These are phyloP conservation scores for Zygosaccharomyces rouxii DNA, from an alignment of 805 yeast genomes.

Conservation along the genomic window DNA sequence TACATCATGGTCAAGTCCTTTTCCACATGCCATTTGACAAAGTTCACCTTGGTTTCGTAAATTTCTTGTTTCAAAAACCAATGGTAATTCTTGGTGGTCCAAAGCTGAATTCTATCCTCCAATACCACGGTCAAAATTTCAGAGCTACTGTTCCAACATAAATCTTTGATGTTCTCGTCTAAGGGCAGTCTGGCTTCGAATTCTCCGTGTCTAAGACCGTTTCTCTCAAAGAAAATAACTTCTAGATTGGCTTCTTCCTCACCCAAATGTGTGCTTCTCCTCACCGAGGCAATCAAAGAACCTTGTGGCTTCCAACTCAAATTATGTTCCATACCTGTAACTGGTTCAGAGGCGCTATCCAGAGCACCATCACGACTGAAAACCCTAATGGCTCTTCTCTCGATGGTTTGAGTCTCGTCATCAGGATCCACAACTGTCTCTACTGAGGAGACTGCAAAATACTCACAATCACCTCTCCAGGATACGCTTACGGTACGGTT, in stretches of 20 bases:
- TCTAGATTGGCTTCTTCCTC: conserved; percentile 40
- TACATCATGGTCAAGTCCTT: conserved; percentile 72
- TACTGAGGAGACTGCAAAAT: conserved; percentile 60
- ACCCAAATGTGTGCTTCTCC: conserved; percentile 43
- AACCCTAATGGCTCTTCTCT: conserved; percentile 77
- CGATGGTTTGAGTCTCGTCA: conserved; percentile 33
- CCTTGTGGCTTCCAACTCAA: conserved; percentile 92
- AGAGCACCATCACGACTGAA: conserved; percentile 74
- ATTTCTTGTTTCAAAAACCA: conserved; percentile 92
- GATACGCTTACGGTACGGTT: conserved; percentile 47
- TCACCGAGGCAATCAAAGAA: conserved; percentile 75
- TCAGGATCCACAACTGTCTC: conserved; percentile 47
- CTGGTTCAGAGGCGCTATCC: conserved; percentile 84
- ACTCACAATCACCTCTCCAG: conserved; percentile 97
- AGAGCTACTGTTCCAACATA: conserved; percentile 79
- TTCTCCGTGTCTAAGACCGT: conserved; percentile 88
- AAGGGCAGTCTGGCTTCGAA: conserved; percentile 64
- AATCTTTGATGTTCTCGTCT: conserved; percentile 42
- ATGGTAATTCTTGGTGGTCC: conserved; percentile 90
- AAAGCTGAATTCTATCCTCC: conserved; percentile 63
- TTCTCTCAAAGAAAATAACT: conserved; percentile 82
- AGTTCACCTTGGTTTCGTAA: conserved; percentile 33
- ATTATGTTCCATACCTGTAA: conserved; percentile 69
- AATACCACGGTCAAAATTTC: conserved; percentile 72
- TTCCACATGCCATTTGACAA: conserved; percentile 82